Conservation (phyloP, 73 alveolate genomes). For the Blepharisma japonicum region DNA sequence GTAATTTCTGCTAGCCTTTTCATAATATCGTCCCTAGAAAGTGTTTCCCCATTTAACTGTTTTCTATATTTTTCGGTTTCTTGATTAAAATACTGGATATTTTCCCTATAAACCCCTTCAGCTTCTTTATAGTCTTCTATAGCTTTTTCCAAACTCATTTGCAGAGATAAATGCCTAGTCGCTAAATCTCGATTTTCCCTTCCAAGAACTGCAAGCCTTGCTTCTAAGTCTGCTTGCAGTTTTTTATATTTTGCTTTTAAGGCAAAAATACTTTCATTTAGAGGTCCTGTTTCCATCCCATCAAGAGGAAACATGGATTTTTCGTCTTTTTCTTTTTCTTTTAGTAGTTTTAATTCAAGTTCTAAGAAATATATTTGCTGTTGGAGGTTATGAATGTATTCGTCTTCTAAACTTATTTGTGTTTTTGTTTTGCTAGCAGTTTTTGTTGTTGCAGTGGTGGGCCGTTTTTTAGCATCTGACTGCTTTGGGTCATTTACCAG, state of each 20-base stretch:
- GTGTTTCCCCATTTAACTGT: not conserved
- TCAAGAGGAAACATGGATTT: conserved; percentile 19
- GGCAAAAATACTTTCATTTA: not conserved
- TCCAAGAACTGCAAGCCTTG: not conserved
- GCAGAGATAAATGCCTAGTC: not conserved
- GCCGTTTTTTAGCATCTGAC: no score
- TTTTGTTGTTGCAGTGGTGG: not conserved
- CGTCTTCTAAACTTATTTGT: conserved; percentile 14
- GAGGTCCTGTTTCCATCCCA: conserved; percentile 18
- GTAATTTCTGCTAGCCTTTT: not conserved
- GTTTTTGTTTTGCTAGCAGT: not conserved
- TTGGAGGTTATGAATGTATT: conserved; percentile 27
- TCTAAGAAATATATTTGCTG: conserved; percentile 26
- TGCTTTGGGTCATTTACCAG: no score
- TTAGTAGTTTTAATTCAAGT: conserved; percentile 10
- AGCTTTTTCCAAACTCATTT: not conserved
- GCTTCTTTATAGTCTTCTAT: not conserved
- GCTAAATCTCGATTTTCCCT: conserved; percentile 1
- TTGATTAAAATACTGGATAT: not conserved
- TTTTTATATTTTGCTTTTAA: conserved; percentile 25
- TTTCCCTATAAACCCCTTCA: not conserved
- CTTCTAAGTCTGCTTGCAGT: conserved; percentile 6
- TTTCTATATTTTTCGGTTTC: not conserved
- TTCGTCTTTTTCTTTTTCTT: conserved; percentile 25
- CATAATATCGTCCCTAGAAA: not conserved